Evolutionary conservation across 768 basidiomycete genomes (phyloP).

Genomic region (Floccularia luteovirens): DNA sequence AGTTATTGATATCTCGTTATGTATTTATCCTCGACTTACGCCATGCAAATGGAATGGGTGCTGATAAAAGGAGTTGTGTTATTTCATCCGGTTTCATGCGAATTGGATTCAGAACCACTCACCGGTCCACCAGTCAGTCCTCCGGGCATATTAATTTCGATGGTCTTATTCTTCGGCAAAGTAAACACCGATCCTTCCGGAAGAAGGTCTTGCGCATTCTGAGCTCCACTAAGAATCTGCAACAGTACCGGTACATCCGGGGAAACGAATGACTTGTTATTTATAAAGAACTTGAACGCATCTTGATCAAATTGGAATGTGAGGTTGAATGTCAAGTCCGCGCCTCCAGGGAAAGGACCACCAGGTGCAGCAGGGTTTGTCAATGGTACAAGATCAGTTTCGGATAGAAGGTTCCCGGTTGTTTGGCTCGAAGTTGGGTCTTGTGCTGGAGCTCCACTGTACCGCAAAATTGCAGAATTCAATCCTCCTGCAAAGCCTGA

Average conservation of each 20-base stretch:
- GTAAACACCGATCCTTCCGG: slow-evolving; percentile 31
- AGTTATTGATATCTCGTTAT: slow-evolving; percentile 7
- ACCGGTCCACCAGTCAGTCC: slow-evolving; percentile 23
- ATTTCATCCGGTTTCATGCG: slow-evolving; percentile 18
- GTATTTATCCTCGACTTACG: slow-evolving; percentile 14
- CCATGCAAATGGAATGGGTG: slow-evolving; percentile 36
- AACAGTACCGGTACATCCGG: slow-evolving; percentile 38
- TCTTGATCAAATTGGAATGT: slow-evolving; percentile 15
- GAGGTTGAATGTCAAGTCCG: slow-evolving; percentile 32
- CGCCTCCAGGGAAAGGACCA: slow-evolving; percentile 24
- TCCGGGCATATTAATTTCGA: slow-evolving; percentile 39
- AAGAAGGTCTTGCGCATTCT: slow-evolving; percentile 29
- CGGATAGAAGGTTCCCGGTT: slow-evolving; percentile 20
- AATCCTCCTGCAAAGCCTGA: slow-evolving; percentile 19
- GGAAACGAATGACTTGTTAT: slow-evolving; percentile 20
- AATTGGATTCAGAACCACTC: slow-evolving; percentile 4
- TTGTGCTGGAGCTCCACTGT: slow-evolving; percentile 24
- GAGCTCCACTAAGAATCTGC: slow-evolving; percentile 41
- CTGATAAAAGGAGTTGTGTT: slow-evolving; percentile 19
- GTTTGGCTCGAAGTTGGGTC: slow-evolving; percentile 32
- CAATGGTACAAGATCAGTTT: slow-evolving; percentile 32
- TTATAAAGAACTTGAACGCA: slow-evolving; percentile 16
- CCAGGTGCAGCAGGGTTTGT: slow-evolving; percentile 20
- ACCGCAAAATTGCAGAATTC: slow-evolving; percentile 32
- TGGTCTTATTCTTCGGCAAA: slow-evolving; percentile 33